These are phyloP conservation scores for Termitomyces sp. DNA, from an alignment of 768 basidiomycete species.

Conservation along the genomic window DNA sequence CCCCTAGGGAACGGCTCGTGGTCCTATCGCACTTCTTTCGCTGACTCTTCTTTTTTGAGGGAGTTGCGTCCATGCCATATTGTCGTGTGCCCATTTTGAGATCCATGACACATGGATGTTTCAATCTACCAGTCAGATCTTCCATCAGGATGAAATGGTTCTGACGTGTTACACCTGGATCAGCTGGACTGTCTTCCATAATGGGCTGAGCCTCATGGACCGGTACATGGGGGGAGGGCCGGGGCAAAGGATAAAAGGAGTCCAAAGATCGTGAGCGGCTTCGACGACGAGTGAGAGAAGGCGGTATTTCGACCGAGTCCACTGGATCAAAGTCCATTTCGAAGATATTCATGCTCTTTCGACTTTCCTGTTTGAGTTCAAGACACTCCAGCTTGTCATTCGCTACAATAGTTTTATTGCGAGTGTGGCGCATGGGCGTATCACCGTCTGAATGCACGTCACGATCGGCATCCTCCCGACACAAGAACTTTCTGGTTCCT, in stretches of 20 bases:
- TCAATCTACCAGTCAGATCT: slow-evolving; percentile 90
- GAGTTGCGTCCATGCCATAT: slow-evolving; percentile 93
- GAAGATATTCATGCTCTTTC: slow-evolving; percentile 32
- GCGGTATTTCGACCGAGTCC: slow-evolving; percentile 20
- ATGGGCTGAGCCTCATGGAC: slow-evolving; percentile 25
- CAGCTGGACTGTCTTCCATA: slow-evolving; percentile 29
- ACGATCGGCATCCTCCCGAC: slow-evolving; percentile 35
- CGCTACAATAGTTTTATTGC: slow-evolving; percentile 52
- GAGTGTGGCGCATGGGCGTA: slow-evolving; percentile 53
- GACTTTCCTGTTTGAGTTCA: slow-evolving; percentile 23
- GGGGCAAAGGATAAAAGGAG: slow-evolving; percentile 23
- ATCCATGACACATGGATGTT: slow-evolving; percentile 92
- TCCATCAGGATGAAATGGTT: slow-evolving; percentile 99
- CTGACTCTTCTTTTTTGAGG: slow-evolving; percentile 95
- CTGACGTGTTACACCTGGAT: slow-evolving; percentile 69
- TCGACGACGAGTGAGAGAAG: slow-evolving; percentile 37
- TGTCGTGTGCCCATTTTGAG: slow-evolving; percentile 99
- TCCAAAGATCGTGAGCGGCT: slow-evolving; percentile 43
- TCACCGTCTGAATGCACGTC: slow-evolving; percentile 35
- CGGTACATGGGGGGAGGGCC: slow-evolving; percentile 21
- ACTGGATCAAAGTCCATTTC: slow-evolving; percentile 38
- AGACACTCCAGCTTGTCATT: slow-evolving; percentile 29
- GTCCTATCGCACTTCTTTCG: slow-evolving; percentile 97
- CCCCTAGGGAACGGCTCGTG: slow-evolving; percentile 86
- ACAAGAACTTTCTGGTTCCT: slow-evolving; percentile 34